Percentiles rank a stretch among this genome's conserved stretches.
Evolutionary conservation across 2,329 filamentous ascomycete genomes (phyloP).

Genomic region (Aspergillus fumigatiaffinis): DNA sequence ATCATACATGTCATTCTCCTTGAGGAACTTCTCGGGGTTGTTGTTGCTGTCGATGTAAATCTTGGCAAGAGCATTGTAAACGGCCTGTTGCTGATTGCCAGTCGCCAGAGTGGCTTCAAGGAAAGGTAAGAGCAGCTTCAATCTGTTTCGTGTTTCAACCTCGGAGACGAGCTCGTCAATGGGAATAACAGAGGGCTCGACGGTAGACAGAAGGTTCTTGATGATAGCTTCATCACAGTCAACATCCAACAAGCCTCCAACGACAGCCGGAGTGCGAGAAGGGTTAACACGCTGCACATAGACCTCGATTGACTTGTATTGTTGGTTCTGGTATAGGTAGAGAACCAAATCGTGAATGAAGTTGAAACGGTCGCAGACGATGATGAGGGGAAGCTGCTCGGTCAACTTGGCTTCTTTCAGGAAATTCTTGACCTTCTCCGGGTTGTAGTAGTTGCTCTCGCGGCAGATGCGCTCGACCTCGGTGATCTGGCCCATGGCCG

Average conservation of each 20-base stretch:
- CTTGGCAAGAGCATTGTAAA: slow-evolving; percentile 96
- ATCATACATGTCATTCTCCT: slow-evolving; percentile 96
- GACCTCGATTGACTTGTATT: slow-evolving; percentile 97
- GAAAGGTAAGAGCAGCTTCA: slow-evolving; percentile 95
- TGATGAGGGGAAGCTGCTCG: slow-evolving; percentile 93
- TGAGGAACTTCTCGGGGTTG: slow-evolving; percentile 94
- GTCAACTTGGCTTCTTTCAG: slow-evolving; percentile 90
- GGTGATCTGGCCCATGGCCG: slow-evolving; percentile 85
- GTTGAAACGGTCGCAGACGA: slow-evolving; percentile 98
- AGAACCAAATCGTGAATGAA: slow-evolving; percentile 96
- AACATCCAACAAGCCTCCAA: slow-evolving; percentile 90
- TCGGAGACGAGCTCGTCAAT: slow-evolving; percentile 92
- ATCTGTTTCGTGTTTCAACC: slow-evolving; percentile 91
- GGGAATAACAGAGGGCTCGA: slow-evolving; percentile 78
- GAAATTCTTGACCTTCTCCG: slow-evolving; percentile 98
- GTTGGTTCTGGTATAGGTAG: slow-evolving; percentile 97
- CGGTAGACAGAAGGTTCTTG: slow-evolving; percentile 81
- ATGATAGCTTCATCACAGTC: slow-evolving; percentile 97
- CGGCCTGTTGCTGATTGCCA: slow-evolving; percentile 92
- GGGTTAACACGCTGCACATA: slow-evolving; percentile 98
- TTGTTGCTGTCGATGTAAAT: slow-evolving; percentile 99
- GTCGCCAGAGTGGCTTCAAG: slow-evolving; percentile 83
- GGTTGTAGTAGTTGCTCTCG: slow-evolving; percentile 84
- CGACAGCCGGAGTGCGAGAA: slow-evolving; percentile 80
- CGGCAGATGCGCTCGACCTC: slow-evolving; percentile 97